These are phyloP conservation scores for Penicillium soppii DNA, from an alignment of 495 filamentous ascomycete genomes.

Conservation along the genomic window DNA sequence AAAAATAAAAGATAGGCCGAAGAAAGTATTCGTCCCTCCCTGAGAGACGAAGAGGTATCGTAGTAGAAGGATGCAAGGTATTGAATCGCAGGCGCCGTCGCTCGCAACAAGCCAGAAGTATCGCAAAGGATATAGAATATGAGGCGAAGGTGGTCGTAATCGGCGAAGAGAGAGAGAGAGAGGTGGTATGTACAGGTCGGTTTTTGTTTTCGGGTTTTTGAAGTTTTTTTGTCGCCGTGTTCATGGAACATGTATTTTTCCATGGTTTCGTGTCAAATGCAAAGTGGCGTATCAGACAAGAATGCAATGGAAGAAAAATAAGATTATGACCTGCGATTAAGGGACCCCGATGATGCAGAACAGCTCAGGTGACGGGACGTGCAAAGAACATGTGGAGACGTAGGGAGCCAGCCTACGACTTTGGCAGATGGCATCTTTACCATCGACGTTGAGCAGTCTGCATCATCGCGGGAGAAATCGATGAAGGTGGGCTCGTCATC, in stretches of 20 bases:
- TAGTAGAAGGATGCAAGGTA: constrained; percentile 37
- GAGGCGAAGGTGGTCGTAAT: constrained; percentile 39
- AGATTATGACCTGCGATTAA: constrained; percentile 44
- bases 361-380: constrained; percentile 29
- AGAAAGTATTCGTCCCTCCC: constrained; percentile 39
- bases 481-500: constrained; percentile 86
- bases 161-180: constrained; percentile 23
- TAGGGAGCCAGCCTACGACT: constrained; percentile 27
- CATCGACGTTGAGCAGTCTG: constrained; percentile 68
- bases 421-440: constrained; percentile 41
- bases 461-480: constrained; percentile 84
- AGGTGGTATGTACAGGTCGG: constrained; percentile 41
- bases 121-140: constrained; percentile 40
- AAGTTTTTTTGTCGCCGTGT: constrained; percentile 23
- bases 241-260: constrained; percentile 31
- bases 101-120: constrained; percentile 47
- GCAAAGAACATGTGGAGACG: constrained; percentile 31
- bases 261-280: constrained; percentile 37
- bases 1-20: constrained; percentile 25
- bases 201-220: constrained; percentile 34
- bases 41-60: constrained; percentile 45
- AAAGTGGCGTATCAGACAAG: constrained; percentile 26
- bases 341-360: constrained; percentile 46
- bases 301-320: constrained; percentile 28
- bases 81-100: constrained; percentile 49